Evolutionary conservation across 1,139 yeast genomes (phyloP).

Genomic region (Yamadazyma spencermartinsiae): DNA sequence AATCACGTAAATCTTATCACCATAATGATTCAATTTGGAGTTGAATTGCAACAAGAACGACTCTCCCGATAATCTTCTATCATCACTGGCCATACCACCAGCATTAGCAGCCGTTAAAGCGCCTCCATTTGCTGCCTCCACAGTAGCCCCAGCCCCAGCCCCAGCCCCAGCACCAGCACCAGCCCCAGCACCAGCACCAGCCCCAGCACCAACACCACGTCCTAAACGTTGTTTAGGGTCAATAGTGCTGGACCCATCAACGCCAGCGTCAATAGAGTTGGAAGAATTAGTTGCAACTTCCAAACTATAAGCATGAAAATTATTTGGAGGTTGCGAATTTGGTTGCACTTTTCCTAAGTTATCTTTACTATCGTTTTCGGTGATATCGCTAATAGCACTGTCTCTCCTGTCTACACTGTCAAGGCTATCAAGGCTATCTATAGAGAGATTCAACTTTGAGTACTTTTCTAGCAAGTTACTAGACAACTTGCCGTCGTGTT

Average conservation of each 20-base stretch:
- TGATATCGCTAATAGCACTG: conserved; percentile 17
- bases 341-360: conserved; percentile 5
- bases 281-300: background rate
- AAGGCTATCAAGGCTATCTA: conserved; percentile 16
- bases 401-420: conserved; percentile 18
- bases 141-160: background rate
- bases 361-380: conserved; percentile 16
- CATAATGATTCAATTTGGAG: conserved; percentile 12
- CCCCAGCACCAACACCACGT: background rate
- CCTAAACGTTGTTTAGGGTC: background rate
- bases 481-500: conserved; percentile 8
- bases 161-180: background rate
- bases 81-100: conserved; percentile 1
- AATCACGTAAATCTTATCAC: conserved; percentile 16
- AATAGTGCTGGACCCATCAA: background rate
- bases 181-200: background rate
- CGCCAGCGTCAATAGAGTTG: conserved; percentile 1
- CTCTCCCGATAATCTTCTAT: conserved; percentile 2
- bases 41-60: conserved; percentile 14
- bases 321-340: background rate
- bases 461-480: conserved; percentile 16
- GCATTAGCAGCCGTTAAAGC: background rate
- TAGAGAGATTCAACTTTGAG: conserved; percentile 14
- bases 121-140: background rate
- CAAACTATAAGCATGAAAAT: background rate